Conservation (phyloP, 2,329 filamentous ascomycete genomes). For the Fusarium torulosum region DNA sequence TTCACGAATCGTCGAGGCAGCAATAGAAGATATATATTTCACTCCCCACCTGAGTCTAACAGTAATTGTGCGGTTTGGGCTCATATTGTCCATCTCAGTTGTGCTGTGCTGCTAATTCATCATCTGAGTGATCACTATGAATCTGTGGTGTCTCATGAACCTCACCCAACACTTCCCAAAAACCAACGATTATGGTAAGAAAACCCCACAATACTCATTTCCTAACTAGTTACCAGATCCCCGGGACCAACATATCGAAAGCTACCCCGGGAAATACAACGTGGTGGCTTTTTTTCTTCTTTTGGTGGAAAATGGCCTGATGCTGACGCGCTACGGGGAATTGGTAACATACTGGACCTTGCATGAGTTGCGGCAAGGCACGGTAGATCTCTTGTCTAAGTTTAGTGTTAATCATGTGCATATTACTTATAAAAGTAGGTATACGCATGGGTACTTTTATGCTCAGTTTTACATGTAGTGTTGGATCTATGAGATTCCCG, state of each 20-base stretch:
- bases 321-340: slow-evolving; percentile 33
- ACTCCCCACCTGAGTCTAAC: not conserved
- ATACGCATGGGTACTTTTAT: not conserved
- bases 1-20: not conserved
- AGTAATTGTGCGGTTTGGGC: not conserved
- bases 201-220: slow-evolving; percentile 17
- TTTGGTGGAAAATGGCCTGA: slow-evolving; percentile 45
- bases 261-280: slow-evolving; percentile 50
- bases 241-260: slow-evolving; percentile 11
- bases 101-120: not conserved
- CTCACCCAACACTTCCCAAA: not conserved
- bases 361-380: slow-evolving; percentile 20
- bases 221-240: slow-evolving; percentile 3
- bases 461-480: not conserved
- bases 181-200: slow-evolving; percentile 3
- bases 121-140: not conserved
- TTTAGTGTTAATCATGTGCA: not conserved
- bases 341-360: slow-evolving; percentile 13
- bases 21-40: not conserved
- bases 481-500: too few species aligned
- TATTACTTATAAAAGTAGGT: not conserved
- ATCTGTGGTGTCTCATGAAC: not conserved
- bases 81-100: not conserved
- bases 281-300: slow-evolving; percentile 19
- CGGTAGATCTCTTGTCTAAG: not conserved